Evolutionary conservation across 2,329 filamentous ascomycete species (phyloP).

Genomic region (Monascus ruber): DNA sequence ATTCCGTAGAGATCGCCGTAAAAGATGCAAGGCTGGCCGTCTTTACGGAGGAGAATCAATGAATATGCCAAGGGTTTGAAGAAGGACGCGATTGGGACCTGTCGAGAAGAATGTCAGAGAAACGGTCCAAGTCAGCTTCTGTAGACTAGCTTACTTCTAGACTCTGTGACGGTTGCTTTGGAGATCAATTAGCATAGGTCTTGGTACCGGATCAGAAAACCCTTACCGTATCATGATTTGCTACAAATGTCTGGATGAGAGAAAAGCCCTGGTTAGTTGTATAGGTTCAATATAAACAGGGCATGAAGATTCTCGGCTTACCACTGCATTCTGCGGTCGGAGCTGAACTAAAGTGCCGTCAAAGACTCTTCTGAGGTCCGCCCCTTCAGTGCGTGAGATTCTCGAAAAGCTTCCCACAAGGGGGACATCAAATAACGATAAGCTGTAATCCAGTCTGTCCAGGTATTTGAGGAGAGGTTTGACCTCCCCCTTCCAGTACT

Average conservation of each 20-base stretch:
- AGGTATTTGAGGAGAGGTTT: constrained; percentile 47
- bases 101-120: neutral
- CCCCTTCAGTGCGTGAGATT: constrained; percentile 44
- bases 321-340: constrained; percentile 46
- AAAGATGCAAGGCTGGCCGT: constrained; percentile 57
- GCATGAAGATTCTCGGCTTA: constrained; percentile 20
- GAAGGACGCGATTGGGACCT: constrained; percentile 50
- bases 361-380: constrained; percentile 55
- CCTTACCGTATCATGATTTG: constrained; percentile 17
- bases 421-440: constrained; percentile 56
- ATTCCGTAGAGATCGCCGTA: constrained; percentile 61
- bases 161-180: constrained; percentile 50
- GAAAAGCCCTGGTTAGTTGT: neutral
- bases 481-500: constrained; percentile 55
- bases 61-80: constrained; percentile 64
- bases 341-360: constrained; percentile 46
- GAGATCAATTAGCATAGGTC: neutral
- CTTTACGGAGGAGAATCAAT: constrained; percentile 54
- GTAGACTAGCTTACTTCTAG: constrained; percentile 34
- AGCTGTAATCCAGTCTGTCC: constrained; percentile 45
- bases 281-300: too few species aligned
- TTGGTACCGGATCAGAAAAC: neutral
- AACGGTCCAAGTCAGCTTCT: neutral
- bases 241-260: constrained; percentile 12
- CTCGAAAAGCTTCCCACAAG: constrained; percentile 57